Percentiles rank a stretch among this genome's conserved stretches.
These are phyloP conservation scores for Rhizomucor pusillus DNA, from an alignment of 371 early-diverging fungal genomes.

Conservation along the genomic window DNA sequence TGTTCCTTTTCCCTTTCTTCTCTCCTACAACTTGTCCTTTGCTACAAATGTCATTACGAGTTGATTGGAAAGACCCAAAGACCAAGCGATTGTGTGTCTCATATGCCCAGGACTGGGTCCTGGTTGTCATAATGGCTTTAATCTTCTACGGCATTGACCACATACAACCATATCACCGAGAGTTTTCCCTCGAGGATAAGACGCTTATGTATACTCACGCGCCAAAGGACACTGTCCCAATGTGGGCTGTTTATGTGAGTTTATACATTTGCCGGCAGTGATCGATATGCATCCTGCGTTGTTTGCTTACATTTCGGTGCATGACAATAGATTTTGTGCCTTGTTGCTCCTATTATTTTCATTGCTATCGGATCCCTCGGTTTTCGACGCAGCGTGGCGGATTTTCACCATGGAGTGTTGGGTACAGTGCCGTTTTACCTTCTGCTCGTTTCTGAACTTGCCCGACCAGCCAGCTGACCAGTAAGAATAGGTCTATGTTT, in stretches of 20 bases:
- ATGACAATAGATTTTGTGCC: slow-evolving; percentile 20
- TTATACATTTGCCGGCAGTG: not conserved
- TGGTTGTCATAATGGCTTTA: slow-evolving; percentile 56
- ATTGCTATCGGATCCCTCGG: slow-evolving; percentile 22
- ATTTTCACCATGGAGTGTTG: slow-evolving; percentile 27
- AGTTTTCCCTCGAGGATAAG: slow-evolving; percentile 68
- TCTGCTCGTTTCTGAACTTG: not conserved
- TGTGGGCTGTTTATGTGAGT: slow-evolving; percentile 53
- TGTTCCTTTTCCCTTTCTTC: too few species aligned
- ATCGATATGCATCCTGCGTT: not conserved
- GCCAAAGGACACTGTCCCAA: slow-evolving; percentile 60
- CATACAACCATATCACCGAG: slow-evolving; percentile 66
- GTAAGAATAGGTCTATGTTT: slow-evolving; percentile 47
- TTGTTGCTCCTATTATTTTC: slow-evolving; percentile 20
- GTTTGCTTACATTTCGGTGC: too few species aligned
- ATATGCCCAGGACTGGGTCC: slow-evolving; percentile 65
- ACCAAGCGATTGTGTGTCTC: slow-evolving; percentile 45
- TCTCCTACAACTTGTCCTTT: not conserved
- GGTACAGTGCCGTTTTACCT: slow-evolving; percentile 10
- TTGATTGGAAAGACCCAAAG: slow-evolving; percentile 25
- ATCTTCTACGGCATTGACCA: slow-evolving; percentile 58
- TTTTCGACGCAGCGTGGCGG: slow-evolving; percentile 13
- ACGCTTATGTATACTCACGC: slow-evolving; percentile 65
- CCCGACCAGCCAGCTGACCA: not conserved
- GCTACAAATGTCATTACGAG: slow-evolving; percentile 8